phyloP scores from a whole-genome alignment of 495 filamentous ascomycete species.

The Penicillium nucicola region DNA sequence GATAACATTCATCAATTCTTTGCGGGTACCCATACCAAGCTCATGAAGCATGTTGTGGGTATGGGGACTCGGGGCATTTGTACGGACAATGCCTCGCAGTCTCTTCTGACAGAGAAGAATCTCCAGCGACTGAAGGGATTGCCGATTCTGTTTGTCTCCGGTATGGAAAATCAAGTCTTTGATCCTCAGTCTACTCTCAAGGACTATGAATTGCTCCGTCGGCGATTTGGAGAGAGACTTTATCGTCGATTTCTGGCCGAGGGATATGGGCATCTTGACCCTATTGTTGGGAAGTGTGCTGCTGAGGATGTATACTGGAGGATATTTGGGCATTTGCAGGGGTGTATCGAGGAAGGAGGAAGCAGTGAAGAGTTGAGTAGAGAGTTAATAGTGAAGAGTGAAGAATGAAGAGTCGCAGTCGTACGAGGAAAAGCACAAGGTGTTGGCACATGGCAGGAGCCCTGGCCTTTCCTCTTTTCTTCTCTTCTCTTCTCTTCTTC shows the following conservation, averaged over 20 bases:
- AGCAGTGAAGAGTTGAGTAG: no score
- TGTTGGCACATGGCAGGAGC: no score
- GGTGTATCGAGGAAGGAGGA: slow-evolving; percentile 18
- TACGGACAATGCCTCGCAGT: slow-evolving; percentile 40
- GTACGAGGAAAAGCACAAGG: no score
- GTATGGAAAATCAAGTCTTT: slow-evolving; percentile 58
- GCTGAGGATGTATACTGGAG: slow-evolving; percentile 62
- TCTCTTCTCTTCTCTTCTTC: no score
- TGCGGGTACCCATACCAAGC: slow-evolving; percentile 57
- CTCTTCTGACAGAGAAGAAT: slow-evolving; percentile 47
- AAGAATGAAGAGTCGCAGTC: no score
- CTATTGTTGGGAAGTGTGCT: slow-evolving; percentile 61
- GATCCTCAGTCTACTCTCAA: slow-evolving; percentile 55
- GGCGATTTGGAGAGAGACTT: slow-evolving; percentile 45
- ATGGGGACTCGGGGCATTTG: slow-evolving; percentile 52
- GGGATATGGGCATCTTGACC: slow-evolving; percentile 66
- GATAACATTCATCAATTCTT: slow-evolving; percentile 60
- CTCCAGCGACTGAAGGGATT: slow-evolving; percentile 51
- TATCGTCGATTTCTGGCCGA: slow-evolving; percentile 55
- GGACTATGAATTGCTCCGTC: slow-evolving; percentile 54
- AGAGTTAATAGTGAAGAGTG: no score
- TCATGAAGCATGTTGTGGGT: slow-evolving; percentile 55
- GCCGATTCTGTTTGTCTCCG: slow-evolving; percentile 57
- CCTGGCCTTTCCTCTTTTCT: no score
- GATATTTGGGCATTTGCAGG: slow-evolving; percentile 52